A percentile compares a stretch with the other conserved stretches of the same genome.
Evolutionary conservation across 169 alveolate genomes (phyloP).

Genomic region (Eimeria necatrix): DNA sequence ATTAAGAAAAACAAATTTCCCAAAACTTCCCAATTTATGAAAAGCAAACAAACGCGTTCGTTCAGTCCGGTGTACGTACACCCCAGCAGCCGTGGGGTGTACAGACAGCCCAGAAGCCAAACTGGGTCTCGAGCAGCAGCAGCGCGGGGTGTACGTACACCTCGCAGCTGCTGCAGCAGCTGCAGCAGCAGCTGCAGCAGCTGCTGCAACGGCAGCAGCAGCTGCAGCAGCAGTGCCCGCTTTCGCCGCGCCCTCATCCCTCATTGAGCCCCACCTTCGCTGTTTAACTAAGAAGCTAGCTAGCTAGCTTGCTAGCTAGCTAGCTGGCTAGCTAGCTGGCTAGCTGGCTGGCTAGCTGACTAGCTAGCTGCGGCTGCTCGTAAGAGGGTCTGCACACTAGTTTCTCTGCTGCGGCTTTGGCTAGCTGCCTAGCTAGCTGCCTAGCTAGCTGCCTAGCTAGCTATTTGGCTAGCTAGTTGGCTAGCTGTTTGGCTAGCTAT

Average conservation of each 20-base stretch:
- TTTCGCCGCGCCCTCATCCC: conserved; percentile 10
- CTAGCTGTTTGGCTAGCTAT: too few species aligned
- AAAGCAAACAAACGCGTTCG: too few species aligned
- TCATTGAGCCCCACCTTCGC: not conserved
- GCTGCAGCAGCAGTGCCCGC: too few species aligned
- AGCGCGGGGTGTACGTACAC: not conserved
- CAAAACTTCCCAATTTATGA: too few species aligned
- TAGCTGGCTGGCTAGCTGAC: not conserved
- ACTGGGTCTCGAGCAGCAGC: conserved; percentile 8
- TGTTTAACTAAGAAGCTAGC: conserved; percentile 16
- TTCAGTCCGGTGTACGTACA: too few species aligned
- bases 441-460: too few species aligned
- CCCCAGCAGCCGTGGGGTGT: too few species aligned
- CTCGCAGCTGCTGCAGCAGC: conserved; percentile 50
- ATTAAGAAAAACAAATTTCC: not conserved
- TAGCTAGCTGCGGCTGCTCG: not conserved
- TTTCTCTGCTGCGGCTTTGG: too few species aligned
- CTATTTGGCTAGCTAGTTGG: too few species aligned
- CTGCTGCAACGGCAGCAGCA: too few species aligned
- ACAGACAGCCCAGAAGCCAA: not conserved
- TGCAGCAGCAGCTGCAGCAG: conserved; percentile 12
- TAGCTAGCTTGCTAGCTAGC: not conserved
- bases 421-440: too few species aligned
- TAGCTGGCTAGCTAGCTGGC: not conserved
- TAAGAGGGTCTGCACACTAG: too few species aligned